Base-by-base conservation (phyloP, 768 basidiomycete genomes). In the Pilatotrama ljubarskyi region DNA sequence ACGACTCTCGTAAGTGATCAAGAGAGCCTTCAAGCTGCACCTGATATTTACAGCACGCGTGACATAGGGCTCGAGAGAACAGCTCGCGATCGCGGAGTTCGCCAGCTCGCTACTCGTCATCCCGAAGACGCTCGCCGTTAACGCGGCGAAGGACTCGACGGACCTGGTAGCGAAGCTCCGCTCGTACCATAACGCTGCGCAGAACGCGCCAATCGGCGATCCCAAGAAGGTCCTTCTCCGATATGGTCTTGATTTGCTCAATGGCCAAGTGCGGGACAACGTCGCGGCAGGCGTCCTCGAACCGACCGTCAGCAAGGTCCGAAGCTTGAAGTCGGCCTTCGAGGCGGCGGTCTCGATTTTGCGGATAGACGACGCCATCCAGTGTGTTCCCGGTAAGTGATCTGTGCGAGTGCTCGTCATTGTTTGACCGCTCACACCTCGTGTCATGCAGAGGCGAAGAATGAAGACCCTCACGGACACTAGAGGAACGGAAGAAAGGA, bases 1-100 rank as follows among this genome's bases (percentile, higher is more conserved):
- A 98, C 94, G 4, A 98, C 95, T 20, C 77, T 98, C 74, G 96
- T 96, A 72, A 72, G 89, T 79, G 5, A 26, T 13, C 25, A 26
- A 42, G 62, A 43, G 56, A 44, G 46, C 11, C 1, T 26, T 55
- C 2, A 2, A 32, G 13, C 32, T 22, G n/a, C 32, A 6, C 18
- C 32, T 15, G 20, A 40, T 5, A n/a, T 41, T 32, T 59, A 43
- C 46, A 32, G 22, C 7, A 50, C 44, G 3, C 59, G 36, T 9
- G 6, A 0, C 13, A 18, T 70, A 98, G 96, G 97, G 96, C 47
- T 99, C 97, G 20, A 83, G 97, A 66, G 97, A 99, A 76, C 97
- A 99, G 73, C 80, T 99, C 52, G 97, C 97, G 18, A 98, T 99
- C 69, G 97, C 95, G n/a, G 97, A 99, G 73, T 99, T 99, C 72